Base-by-base conservation (phyloP, 2,329 filamentous ascomycete species). In the Hymenoscyphus albidus region DNA sequence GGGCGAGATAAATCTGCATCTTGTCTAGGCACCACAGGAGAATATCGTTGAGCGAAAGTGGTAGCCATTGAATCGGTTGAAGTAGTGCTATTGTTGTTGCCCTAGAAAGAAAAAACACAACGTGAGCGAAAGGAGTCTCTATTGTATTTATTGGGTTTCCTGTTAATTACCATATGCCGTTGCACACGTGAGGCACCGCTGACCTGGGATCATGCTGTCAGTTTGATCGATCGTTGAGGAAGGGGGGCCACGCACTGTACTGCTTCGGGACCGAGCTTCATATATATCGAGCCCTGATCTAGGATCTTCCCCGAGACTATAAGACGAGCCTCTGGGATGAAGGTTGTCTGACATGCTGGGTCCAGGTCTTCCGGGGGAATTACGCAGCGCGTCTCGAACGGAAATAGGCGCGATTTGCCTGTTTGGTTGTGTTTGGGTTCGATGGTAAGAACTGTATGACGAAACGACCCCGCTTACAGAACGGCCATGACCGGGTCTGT, bases 201-300 rank as follows among this genome's bases (percentile, higher is more conserved):
- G 39, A 65, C 54, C 64, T 65, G 57, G 27, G 27, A 44, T 35
- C 18, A 27, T 31, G 38, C 62, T 55, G 62, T 58, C 58, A 62
- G 18, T 40, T 16, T 51, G 1, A 16, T 44, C 16, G 31, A 58
- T 38, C n/a, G 13, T 27, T 5, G 18, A 32, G 56, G 31, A 48
- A 61, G 31, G 59, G 62, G 42, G 31, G 32, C n/a, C 39, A 67
- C 69, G 56, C 71, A 73, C 71, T 14, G 71, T 73, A 56, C 66
- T 73, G 61, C 71, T 73, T 51, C 71, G 62, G 42, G 71, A 71
- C 5, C 71, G 66, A 65, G 42, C 66, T 65, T 66, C 65, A 48
- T 63, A 51, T 16, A 54, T 59, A 38, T 67, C 65, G 12, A 61
- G 54, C 16, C 66, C 64, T 14, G 59, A 44, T 61, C 61, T 62